Percentiles rank a stretch among this genome's conserved stretches.
Evolutionary conservation across 179 eudicot genomes (phyloP).

Genomic region (Carnegiea gigantea): DNA sequence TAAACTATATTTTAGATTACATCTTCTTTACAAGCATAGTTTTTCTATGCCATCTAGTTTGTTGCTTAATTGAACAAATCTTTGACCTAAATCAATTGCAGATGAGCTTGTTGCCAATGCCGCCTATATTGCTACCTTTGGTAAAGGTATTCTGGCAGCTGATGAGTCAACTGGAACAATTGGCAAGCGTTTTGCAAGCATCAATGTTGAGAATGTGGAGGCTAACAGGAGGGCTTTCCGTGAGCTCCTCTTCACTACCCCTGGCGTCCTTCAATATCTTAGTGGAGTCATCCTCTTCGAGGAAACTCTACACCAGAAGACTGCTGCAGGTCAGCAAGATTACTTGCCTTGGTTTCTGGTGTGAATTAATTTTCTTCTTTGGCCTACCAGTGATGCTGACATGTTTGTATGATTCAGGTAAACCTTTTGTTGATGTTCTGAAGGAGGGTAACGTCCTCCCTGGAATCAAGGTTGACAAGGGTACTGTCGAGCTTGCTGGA

Average conservation of each 20-base stretch:
- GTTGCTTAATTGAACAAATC: not conserved
- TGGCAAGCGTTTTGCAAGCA: conserved; percentile 59
- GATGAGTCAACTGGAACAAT: conserved; percentile 73
- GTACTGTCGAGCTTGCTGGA: conserved; percentile 64
- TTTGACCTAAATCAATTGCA: conserved; percentile 22
- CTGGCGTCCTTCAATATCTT: conserved; percentile 51
- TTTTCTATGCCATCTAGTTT: not conserved
- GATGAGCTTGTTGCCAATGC: conserved; percentile 72
- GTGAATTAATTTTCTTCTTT: no score
- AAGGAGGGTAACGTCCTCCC: conserved; percentile 70
- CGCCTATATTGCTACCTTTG: conserved; percentile 63
- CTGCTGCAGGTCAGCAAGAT: conserved; percentile 32
- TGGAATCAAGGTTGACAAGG: conserved; percentile 82
- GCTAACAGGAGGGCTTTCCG: conserved; percentile 62
- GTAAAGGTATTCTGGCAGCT: conserved; percentile 76
- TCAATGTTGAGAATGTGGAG: conserved; percentile 68
- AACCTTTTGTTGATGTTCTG: conserved; percentile 62
- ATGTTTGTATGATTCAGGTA: conserved; percentile 32
- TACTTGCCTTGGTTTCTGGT: no score
- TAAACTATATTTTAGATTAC: not conserved
- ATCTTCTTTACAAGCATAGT: not conserved
- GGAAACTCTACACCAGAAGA: conserved; percentile 65
- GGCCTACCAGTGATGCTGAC: not conserved
- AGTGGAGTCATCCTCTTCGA: conserved; percentile 64
- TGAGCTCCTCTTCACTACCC: conserved; percentile 64